These are phyloP conservation scores for Agaricus blazei DNA, from an alignment of 768 basidiomycete genomes.

Conservation along the genomic window DNA sequence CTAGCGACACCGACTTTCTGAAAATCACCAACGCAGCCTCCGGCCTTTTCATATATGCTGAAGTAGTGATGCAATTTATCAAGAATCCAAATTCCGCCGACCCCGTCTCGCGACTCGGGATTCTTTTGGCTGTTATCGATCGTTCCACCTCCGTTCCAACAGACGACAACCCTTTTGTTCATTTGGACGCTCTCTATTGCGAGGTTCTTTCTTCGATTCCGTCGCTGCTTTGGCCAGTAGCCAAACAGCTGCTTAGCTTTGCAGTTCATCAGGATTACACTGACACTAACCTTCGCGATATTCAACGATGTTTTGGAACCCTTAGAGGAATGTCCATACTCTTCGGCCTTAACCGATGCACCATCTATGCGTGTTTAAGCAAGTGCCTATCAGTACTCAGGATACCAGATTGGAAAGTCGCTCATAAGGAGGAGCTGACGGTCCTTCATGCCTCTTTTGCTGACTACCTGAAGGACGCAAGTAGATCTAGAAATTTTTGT, in stretches of 20 bases:
- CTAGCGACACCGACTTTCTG: background rate
- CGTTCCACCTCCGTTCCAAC: background rate
- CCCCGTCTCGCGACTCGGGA: background rate
- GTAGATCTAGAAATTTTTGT: background rate
- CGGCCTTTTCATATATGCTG: background rate
- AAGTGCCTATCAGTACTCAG: background rate
- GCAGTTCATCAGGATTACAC: no score
- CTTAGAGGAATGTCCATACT: background rate
- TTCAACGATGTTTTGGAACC: background rate
- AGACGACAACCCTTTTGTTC: background rate
- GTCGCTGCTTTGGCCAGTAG: background rate
- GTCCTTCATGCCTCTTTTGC: constrained; percentile 33
- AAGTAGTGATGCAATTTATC: background rate
- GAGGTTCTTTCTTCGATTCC: background rate
- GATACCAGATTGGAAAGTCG: background rate
- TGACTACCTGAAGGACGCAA: background rate
- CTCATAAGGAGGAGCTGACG: background rate
- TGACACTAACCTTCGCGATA: no score
- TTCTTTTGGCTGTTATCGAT: background rate
- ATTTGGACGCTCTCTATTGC: background rate
- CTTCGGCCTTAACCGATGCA: background rate
- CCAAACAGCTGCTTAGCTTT: no score
- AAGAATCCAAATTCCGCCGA: background rate
- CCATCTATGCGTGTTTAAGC: background rate
- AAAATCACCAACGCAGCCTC: background rate